A percentile compares a stretch with the other conserved stretches of the same genome.
Evolutionary conservation across 202 grass and related monocot genomes (phyloP).

Genomic region (Setaria viridis): DNA sequence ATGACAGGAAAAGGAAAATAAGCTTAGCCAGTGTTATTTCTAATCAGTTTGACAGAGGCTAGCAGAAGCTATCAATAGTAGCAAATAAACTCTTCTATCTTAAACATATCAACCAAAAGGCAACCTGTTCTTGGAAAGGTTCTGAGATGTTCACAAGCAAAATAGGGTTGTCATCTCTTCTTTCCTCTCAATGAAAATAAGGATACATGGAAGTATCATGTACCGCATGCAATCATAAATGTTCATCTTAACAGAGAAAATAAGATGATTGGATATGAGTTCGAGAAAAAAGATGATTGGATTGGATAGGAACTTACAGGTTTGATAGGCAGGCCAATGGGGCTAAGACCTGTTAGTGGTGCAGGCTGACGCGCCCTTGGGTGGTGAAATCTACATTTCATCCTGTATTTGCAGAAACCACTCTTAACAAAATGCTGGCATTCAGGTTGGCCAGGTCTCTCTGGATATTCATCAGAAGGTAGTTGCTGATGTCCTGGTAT

Average conservation of each 20-base stretch:
- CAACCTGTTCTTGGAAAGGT: background rate
- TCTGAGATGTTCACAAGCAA: slow-evolving; percentile 8
- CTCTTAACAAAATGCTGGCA: slow-evolving; percentile 83
- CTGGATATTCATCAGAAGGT: slow-evolving; percentile 70
- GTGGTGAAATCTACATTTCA: slow-evolving; percentile 83
- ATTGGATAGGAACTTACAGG: slow-evolving; percentile 59
- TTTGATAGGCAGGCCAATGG: slow-evolving; percentile 84
- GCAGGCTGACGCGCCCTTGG: slow-evolving; percentile 50
- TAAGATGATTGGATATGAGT: background rate
- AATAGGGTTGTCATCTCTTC: background rate
- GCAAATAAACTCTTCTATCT: background rate
- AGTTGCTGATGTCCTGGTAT: slow-evolving; percentile 55
- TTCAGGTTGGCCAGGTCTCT: slow-evolving; percentile 77
- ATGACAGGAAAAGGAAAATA: background rate
- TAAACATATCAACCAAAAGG: background rate
- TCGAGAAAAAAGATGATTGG: slow-evolving; percentile 16
- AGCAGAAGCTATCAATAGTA: background rate
- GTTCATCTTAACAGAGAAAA: background rate
- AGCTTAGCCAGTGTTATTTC: slow-evolving; percentile 15
- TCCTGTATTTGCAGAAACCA: slow-evolving; percentile 81
- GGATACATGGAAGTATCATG: background rate
- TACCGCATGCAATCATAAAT: background rate
- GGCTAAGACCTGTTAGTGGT: slow-evolving; percentile 49
- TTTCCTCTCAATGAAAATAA: background rate
- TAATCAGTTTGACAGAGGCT: background rate